Evolutionary conservation across 192 early-diverging fungal species (phyloP), one percentile per base, ranked within the genome.

Genomic region (Mortierella alpina): DNA sequence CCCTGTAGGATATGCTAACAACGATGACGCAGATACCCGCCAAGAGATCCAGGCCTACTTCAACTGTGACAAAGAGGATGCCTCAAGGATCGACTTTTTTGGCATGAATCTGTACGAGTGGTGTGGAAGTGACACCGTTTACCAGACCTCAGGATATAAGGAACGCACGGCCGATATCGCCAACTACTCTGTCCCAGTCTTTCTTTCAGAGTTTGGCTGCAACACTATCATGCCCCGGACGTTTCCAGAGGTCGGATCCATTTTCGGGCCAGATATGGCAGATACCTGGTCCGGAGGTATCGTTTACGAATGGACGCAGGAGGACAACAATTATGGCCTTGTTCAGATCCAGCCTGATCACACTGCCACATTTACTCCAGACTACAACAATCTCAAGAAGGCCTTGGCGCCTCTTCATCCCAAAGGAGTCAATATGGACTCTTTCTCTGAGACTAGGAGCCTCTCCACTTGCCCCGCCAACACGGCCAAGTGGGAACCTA

Each of bases 201-300:
- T 93, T 47, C 82, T 94, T 44, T 90, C 89, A 63, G 92, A 93
- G 82, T 94, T 91, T 78, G 92, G 93, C 9, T 93, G 93, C 82
- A 93, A 92, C 54, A 68, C 75, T 11, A 81, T 90, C 65, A 60
- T 77, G 5, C 91, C 91, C 6, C 88, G 92, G 46, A 83, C 83
- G 1, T 94, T 94, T 81, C 72, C 84, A 10, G 92, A 94, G 75
- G 84, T 92, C 9, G 72, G 63, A 10, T 77, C 93, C 11, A 84
- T 94, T 39, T 93, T 91, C 73, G 88, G 92, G 4, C 73, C 84
- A 11, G 83, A 92, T 44, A 94, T 94, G 93, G 84, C 84, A 14
- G 66, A 64, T 42, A 74, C 83, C 11, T 90, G 92, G 84, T 92
- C 91, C 31, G 93, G 92, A 31, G 93, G 90, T 55, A 84, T 93